phyloP scores from a whole-genome alignment of 352 stramenopile genomes.

The Ophiocytium majus region DNA sequence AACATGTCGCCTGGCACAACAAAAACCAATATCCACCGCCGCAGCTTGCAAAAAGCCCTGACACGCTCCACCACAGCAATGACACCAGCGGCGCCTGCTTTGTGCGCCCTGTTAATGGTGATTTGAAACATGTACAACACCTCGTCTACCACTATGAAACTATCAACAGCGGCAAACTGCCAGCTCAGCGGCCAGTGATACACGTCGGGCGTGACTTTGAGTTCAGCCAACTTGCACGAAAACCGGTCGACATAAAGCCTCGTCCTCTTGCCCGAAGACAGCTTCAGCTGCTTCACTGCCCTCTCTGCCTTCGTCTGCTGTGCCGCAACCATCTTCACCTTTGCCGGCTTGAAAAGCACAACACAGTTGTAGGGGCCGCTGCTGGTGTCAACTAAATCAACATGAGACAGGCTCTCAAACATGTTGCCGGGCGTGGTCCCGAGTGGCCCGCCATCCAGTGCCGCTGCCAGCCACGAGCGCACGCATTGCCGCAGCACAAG shows the following conservation, averaged over 20 bases:
- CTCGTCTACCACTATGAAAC: not conserved
- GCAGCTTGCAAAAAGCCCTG: not conserved
- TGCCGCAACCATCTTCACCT: no score
- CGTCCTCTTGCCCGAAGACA: no score
- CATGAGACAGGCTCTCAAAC: not conserved
- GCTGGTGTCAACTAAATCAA: no score
- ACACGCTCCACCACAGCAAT: not conserved
- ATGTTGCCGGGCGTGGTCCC: not conserved
- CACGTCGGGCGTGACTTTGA: not conserved
- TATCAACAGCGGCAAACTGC: not conserved
- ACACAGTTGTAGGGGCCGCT: no score
- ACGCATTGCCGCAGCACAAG: not conserved
- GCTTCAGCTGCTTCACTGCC: no score
- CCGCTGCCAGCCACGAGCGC: not conserved
- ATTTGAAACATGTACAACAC: not conserved
- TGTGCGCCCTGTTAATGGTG: not conserved
- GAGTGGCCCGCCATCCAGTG: not conserved
- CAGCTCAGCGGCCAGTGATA: not conserved
- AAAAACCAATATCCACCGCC: not conserved
- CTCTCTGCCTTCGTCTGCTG: no score
- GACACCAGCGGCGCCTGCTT: not conserved
- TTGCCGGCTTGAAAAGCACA: no score
- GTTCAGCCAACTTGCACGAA: not conserved
- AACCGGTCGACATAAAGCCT: no score
- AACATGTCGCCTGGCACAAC: not conserved